phyloP scores from a whole-genome alignment of 2,329 filamentous ascomycete species.

The Orbilia oligospora region DNA sequence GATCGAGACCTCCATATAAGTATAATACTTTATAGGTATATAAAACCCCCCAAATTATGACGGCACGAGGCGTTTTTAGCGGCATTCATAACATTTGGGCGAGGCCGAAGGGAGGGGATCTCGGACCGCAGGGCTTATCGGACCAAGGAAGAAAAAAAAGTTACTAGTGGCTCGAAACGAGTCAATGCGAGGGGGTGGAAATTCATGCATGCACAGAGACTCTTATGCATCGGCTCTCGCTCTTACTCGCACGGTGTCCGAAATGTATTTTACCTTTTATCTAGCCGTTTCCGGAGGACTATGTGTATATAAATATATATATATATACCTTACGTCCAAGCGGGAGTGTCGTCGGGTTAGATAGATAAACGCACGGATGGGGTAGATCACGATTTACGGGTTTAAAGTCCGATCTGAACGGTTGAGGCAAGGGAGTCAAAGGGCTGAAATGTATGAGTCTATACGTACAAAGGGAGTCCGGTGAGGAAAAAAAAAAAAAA shows the following conservation, averaged over 20 bases:
- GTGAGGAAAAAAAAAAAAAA: too few species aligned
- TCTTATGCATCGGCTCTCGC: too few species aligned
- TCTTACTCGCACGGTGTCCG: neutral
- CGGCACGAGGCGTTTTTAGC: conserved; percentile 3
- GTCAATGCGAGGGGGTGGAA: neutral
- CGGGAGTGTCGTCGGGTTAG: neutral
- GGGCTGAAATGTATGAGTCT: neutral
- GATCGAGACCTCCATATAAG: neutral
- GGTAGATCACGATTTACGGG: neutral
- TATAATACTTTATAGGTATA: neutral
- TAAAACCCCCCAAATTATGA: neutral
- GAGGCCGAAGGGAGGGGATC: neutral
- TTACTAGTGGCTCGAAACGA: too few species aligned
- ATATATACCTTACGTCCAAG: neutral
- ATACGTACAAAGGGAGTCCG: too few species aligned
- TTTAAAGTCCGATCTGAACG: neutral
- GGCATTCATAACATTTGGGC: neutral
- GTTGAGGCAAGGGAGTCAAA: neutral
- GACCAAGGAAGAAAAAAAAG: neutral
- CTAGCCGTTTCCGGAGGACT: neutral
- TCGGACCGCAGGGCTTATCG: neutral
- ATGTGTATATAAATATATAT: neutral
- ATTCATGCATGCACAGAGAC: neutral
- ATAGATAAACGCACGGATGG: neutral
- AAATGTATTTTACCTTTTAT: neutral